Evolutionary conservation across 1,284 basidiomycete genomes (phyloP).

Genomic region (Meira miltonrushii): DNA sequence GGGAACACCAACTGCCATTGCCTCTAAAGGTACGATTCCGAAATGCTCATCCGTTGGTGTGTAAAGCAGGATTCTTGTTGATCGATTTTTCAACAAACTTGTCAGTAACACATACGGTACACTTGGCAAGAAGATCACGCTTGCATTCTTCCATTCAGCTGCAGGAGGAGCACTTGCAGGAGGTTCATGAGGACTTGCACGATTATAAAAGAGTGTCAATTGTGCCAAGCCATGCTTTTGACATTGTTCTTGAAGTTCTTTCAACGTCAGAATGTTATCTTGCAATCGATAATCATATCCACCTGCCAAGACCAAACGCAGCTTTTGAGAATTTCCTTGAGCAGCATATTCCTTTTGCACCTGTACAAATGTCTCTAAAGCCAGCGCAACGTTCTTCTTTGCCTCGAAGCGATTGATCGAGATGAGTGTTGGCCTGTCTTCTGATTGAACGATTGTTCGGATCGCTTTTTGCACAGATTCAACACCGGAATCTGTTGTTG

Average conservation of each 20-base stretch:
- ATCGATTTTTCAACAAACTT: slow-evolving; percentile 29
- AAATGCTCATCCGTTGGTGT: slow-evolving; percentile 95
- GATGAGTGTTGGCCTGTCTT: slow-evolving; percentile 66
- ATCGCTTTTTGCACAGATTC: slow-evolving; percentile 4
- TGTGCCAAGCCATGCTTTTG: slow-evolving; percentile 54
- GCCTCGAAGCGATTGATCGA: slow-evolving; percentile 93
- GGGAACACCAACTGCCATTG: slow-evolving; percentile 83
- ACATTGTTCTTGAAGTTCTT: slow-evolving; percentile 35
- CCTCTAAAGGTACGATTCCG: slow-evolving; percentile 92
- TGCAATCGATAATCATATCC: slow-evolving; percentile 68
- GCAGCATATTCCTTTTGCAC: slow-evolving; percentile 27
- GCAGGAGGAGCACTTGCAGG: slow-evolving; percentile 30
- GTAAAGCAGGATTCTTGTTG: slow-evolving; percentile 64
- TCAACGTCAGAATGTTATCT: slow-evolving; percentile 65
- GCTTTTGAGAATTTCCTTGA: slow-evolving; percentile 6
- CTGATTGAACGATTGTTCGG: neutral
- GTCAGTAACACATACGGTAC: slow-evolving; percentile 41
- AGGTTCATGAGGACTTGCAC: slow-evolving; percentile 37
- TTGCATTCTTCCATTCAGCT: slow-evolving; percentile 13
- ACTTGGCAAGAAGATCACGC: slow-evolving; percentile 42
- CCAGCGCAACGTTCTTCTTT: slow-evolving; percentile 85
- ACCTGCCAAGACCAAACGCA: slow-evolving; percentile 56
- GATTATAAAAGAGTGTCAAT: slow-evolving; percentile 40
- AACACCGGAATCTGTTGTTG: neutral
- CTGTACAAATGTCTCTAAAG: slow-evolving; percentile 70